A percentile compares a stretch with the other conserved stretches of the same genome.
Conservation (phyloP, 2,329 filamentous ascomycete genomes). For the Cercospora berteroae region DNA sequence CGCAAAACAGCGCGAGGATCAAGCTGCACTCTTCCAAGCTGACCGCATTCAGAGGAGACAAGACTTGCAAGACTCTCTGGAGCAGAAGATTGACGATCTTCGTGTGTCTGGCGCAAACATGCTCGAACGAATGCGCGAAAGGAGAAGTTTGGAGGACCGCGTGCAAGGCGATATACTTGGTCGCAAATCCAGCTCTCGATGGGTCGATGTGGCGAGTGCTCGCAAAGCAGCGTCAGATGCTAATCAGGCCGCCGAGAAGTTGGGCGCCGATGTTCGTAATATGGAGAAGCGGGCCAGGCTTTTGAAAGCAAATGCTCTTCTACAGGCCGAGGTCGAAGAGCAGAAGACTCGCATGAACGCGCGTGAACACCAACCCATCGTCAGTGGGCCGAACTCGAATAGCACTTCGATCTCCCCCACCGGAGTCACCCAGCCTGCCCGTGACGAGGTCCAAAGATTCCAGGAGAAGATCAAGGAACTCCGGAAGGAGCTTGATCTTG, state of each 20-base stretch:
- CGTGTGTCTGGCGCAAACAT: conserved; percentile 10
- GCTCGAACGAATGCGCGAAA: conserved; percentile 2
- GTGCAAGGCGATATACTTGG: conserved; percentile 11
- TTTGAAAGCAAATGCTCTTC: conserved; percentile 29
- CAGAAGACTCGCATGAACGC: conserved; percentile 32
- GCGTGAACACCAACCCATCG: conserved; percentile 25
- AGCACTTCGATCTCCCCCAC: conserved; percentile 16
- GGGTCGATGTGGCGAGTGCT: conserved; percentile 33
- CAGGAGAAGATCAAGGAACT: conserved; percentile 26
- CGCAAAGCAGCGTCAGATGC: conserved; percentile 22
- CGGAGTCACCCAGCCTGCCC: conserved; percentile 13
- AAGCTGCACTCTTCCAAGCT: conserved; percentile 28
- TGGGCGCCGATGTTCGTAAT: conserved; percentile 19
- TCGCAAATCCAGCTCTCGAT: conserved; percentile 21
- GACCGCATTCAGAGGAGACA: conserved; percentile 31
- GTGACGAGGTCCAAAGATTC: conserved; percentile 24
- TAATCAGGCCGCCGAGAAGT: conserved; percentile 16
- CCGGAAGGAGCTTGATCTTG: conserved; percentile 25
- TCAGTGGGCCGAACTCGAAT: conserved; percentile 13
- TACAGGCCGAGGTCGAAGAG: conserved; percentile 31
- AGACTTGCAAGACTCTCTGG: conserved; percentile 1
- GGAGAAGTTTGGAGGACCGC: conserved; percentile 9
- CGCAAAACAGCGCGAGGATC: conserved; percentile 27
- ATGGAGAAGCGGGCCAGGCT: conserved; percentile 24
- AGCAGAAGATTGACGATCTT: conserved; percentile 7